Conservation (phyloP, 805 yeast species). For the Candida qinlingensis region DNA sequence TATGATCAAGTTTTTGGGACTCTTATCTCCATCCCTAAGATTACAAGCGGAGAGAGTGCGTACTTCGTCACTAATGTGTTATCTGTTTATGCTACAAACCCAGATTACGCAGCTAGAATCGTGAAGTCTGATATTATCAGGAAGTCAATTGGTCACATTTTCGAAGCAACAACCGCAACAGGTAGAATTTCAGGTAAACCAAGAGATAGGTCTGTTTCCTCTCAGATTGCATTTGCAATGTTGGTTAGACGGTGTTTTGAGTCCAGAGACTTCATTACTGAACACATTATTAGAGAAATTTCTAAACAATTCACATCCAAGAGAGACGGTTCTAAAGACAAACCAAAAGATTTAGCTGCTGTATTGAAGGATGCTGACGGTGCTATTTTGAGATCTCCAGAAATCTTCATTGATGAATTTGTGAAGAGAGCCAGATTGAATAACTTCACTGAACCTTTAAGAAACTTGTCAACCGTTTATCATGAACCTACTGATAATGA, state of each 20-base stretch:
- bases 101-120: conserved; percentile 35
- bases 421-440: conserved; percentile 38
- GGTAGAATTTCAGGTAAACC: no score
- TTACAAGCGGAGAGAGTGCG: conserved; percentile 43
- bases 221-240: conserved; percentile 46
- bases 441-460: conserved; percentile 38
- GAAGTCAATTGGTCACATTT: conserved; percentile 26
- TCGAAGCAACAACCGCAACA: conserved; percentile 26
- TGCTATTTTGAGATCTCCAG: conserved; percentile 42
- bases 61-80: conserved; percentile 49
- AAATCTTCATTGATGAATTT: conserved; percentile 40
- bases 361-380: conserved; percentile 47
- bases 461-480: conserved; percentile 19
- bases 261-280: conserved; percentile 41
- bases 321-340: conserved; percentile 23
- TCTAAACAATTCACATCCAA: conserved; percentile 35
- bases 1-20: conserved; percentile 36
- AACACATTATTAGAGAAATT: conserved; percentile 47
- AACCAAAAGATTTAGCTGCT: conserved; percentile 40
- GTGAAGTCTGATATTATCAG: conserved; percentile 42
- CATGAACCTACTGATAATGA: conserved; percentile 19
- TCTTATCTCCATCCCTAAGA: conserved; percentile 35
- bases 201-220: conserved; percentile 24
- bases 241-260: conserved; percentile 71
- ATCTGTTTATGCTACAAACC: conserved; percentile 46